Evolutionary conservation across 1,139 yeast species (phyloP), one percentile per base, ranked within the genome.

Genomic region (Geotrichum bryndzae): DNA sequence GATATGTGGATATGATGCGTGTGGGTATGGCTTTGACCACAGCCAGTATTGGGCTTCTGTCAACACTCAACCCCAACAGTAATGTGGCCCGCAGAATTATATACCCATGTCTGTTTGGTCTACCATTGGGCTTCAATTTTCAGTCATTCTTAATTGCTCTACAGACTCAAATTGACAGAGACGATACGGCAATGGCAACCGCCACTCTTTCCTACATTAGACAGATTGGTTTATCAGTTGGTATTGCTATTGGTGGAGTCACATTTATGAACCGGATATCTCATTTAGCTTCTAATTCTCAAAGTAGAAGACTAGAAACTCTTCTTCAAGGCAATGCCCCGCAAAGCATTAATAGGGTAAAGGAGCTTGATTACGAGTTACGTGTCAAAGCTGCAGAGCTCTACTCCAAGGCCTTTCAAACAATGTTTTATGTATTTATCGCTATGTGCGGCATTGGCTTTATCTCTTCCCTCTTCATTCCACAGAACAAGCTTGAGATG

Each of bases 211-310:
- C 67, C 18, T 69, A 67, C 56, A 58, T 68, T 10, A 59, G 71
- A 15, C 70, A 67, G 60, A 60, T 69, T 15, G 72, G 71, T 8
- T 57, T 69, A 54, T 68, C 72, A 2, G 53, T 69, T 1, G 68
- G 71, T 22, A 68, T 69, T 54, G 70, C 72, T 6, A 62, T 69
- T 53, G 70, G 67, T 4, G 72, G 72, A 8, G 72, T 68, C 11
- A 68, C 68, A 0, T 68, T 69, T 54, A 70, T 69, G 63, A 68
- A 69, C 60, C 62, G 59, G 41, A 64, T 68, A 31, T 57, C 65
- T 1, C 22, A 51, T 7, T 61, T 66, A 33, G 69, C 69, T 6
- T 50, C 60, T n/a, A 10, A 33, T 8, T 50, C 60, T n/a, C 59
- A 54, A 6, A 57, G 59, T 48, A 33, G 31, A 2, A 46, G 48